Conservation (phyloP, 2,329 filamentous ascomycete genomes). For the Alternaria infectoria region DNA sequence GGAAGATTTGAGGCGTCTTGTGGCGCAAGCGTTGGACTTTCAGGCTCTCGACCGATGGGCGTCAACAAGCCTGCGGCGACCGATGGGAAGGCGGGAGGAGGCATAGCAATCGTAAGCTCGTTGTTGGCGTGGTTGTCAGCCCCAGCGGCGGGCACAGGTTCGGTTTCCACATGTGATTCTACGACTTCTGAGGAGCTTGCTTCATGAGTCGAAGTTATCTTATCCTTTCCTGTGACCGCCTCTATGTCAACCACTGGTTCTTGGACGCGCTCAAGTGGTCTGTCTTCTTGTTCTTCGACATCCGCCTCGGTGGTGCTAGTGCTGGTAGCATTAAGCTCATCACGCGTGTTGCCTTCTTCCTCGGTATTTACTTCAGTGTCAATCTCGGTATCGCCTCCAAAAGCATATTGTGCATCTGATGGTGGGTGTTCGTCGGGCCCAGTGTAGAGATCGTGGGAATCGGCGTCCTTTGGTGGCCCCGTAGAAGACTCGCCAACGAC, state of each 20-base stretch:
- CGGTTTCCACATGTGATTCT: not conserved
- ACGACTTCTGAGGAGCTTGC: not conserved
- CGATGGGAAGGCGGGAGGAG: conserved; percentile 37
- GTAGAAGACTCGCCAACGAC: not conserved
- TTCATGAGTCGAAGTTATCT: conserved; percentile 1
- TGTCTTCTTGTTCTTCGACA: conserved; percentile 8
- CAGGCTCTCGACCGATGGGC: conserved; percentile 42
- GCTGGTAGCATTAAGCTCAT: conserved; percentile 9
- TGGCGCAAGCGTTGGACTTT: conserved; percentile 42
- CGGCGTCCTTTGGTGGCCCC: conserved; percentile 8
- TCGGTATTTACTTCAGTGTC: conserved; percentile 32
- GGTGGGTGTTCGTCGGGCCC: conserved; percentile 51
- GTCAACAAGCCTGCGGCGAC: conserved; percentile 29
- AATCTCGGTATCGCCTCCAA: conserved; percentile 38
- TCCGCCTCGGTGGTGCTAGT: conserved; percentile 13
- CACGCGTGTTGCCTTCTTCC: conserved; percentile 16
- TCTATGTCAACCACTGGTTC: not conserved
- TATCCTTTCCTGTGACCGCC: not conserved
- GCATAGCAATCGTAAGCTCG: conserved; percentile 34
- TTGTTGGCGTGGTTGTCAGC: not conserved
- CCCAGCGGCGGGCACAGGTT: not conserved
- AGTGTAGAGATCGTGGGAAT: conserved; percentile 34
- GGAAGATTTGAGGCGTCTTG: conserved; percentile 45
- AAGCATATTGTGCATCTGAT: conserved; percentile 63
- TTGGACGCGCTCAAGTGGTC: not conserved